Percentiles rank a stretch among this genome's conserved stretches.
These are phyloP conservation scores for Pythium pectinolyticum DNA, from an alignment of 352 stramenopile species.

Conservation along the genomic window DNA sequence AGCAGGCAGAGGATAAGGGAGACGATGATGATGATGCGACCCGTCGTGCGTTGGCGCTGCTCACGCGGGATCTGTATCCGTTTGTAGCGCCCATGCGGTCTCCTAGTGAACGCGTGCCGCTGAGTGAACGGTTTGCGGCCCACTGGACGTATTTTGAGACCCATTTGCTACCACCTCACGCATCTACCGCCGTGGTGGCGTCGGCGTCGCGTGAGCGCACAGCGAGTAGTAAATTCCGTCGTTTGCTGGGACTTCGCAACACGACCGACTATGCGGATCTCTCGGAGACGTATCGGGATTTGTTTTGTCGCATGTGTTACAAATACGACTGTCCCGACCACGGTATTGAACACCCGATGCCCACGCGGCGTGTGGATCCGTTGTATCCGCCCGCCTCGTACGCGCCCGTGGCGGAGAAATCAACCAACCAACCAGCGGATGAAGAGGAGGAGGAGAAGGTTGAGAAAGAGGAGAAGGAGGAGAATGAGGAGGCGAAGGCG, in stretches of 20 bases:
- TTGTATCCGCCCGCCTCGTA: conserved; percentile 51
- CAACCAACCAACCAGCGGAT: too few relatives aligned
- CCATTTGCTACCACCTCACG: conserved; percentile 45
- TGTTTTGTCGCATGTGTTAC: conserved; percentile 93
- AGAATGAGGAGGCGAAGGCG: not conserved
- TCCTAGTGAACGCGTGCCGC: conserved; percentile 5
- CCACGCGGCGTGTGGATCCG: conserved; percentile 55
- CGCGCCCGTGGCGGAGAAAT: conserved; percentile 31
- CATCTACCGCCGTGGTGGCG: too few relatives aligned
- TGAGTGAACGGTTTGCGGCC: conserved; percentile 48
- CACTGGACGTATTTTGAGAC: conserved; percentile 71
- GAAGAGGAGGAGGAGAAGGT: not conserved
- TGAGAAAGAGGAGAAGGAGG: not conserved
- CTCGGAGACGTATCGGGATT: conserved; percentile 85
- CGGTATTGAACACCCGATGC: conserved; percentile 79
- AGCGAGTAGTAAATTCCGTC: conserved; percentile 20
- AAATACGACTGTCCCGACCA: conserved; percentile 92
- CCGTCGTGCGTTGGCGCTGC: conserved; percentile 35
- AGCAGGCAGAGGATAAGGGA: not conserved
- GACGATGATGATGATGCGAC: conserved; percentile 8
- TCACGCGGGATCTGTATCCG: conserved; percentile 35
- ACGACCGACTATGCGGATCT: conserved; percentile 68
- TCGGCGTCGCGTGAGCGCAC: conserved; percentile 1
- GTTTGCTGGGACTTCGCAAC: conserved; percentile 48
- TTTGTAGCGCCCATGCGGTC: not conserved